Base-by-base conservation (phyloP, 2,329 filamentous ascomycete species). In the Rachicladosporium sp. region DNA sequence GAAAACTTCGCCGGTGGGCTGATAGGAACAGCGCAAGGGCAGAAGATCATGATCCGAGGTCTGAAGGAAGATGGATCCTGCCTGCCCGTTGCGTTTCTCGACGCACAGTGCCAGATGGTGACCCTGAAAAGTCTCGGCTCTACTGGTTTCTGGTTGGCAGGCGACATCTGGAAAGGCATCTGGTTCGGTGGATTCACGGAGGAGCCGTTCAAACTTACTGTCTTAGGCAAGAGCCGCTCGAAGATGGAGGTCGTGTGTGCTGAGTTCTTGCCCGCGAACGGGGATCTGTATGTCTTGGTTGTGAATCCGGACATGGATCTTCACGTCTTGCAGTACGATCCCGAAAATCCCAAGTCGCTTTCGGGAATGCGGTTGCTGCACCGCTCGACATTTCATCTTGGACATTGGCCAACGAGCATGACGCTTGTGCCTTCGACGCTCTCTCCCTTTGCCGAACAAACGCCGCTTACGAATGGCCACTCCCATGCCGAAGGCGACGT, bases 131-230 rank as follows among this genome's bases (percentile, higher is more conserved):
- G 86, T 52, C 70, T 98, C 11, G 78, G 78, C 3, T 78, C 81
- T 1, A 93, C 86, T 0, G 88, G 89, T 0, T 70, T 98, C 57
- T 87, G 84, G 53, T 70, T 94, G 8, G 78, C 95, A 64, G 83
- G 84, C 0, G 91, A 98, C 63, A 84, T 82, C 1, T 78, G 91
- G 57, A 94, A 94, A 64, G 91, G 91, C 0, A 70, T 96, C 2
- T 96, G 91, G 87, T 93, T 98, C 50, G 83, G 85, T 0, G 91
- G 91, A 1, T 98, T 95, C 56, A 91, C 84, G 64, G 89, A 98
- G 63, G 91, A 96, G 55, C 91, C 91, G 1, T 98, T 96, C 59
- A 88, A 83, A 50, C 87, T 98, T 77, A 82, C 87, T 46, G 72
- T 95, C 3, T 87, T 96, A 49, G 87, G 88, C 32, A 95, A 95